Conservation (phyloP, 495 filamentous ascomycete genomes). For the Aspergillus cristatus region DNA sequence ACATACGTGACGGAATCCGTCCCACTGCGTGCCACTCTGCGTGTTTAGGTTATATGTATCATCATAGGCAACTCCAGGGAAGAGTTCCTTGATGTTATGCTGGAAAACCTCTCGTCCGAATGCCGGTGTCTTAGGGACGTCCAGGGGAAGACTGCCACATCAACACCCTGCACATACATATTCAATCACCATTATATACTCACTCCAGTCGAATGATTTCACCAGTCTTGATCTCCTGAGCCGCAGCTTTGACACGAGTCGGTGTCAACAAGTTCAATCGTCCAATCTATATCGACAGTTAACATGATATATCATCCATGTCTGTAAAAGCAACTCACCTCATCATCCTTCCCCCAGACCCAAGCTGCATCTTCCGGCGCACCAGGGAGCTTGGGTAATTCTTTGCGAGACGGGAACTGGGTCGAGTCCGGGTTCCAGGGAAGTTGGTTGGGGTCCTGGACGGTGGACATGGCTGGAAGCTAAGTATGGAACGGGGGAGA, state of each 20-base stretch:
- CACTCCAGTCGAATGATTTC: conserved; percentile 44
- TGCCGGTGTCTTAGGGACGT: conserved; percentile 39
- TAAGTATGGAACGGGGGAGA: too few relatives aligned
- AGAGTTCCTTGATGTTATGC: conserved; percentile 40
- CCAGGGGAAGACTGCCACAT: conserved; percentile 41
- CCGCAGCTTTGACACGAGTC: conserved; percentile 40
- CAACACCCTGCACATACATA: not conserved
- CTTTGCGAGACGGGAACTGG: conserved; percentile 42
- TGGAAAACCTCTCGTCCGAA: conserved; percentile 44
- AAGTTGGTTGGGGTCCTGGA: conserved; percentile 23
- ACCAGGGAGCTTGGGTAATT: conserved; percentile 38
- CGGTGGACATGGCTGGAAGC: not conserved
- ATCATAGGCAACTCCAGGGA: conserved; percentile 39
- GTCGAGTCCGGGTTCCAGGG: conserved; percentile 47
- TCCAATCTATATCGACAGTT: conserved; percentile 25
- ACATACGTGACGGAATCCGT: conserved; percentile 56
- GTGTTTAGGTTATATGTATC: conserved; percentile 62
- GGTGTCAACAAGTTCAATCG: conserved; percentile 52
- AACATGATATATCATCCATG: not conserved
- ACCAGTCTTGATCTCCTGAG: conserved; percentile 42
- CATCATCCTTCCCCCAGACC: conserved; percentile 56
- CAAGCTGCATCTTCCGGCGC: conserved; percentile 46
- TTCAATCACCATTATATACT: too few relatives aligned
- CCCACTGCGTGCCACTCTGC: conserved; percentile 66
- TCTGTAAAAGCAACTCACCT: conserved; percentile 20